Evolutionary conservation across 352 stramenopile genomes (phyloP).

Genomic region (Ochromonadaceae sp.): DNA sequence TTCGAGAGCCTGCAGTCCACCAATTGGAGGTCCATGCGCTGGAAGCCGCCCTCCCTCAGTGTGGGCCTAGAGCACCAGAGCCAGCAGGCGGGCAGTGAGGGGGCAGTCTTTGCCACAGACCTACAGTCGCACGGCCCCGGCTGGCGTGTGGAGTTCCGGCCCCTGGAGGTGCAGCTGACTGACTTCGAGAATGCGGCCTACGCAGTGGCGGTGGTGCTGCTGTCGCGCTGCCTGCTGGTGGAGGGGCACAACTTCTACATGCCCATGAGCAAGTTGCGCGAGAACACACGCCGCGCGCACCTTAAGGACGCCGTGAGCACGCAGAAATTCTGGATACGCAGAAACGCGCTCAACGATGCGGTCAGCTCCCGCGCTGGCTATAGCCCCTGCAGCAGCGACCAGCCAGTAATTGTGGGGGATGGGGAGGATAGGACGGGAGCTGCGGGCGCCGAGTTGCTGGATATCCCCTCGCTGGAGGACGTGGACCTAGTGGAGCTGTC

Average conservation of each 20-base stretch:
- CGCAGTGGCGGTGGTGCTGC: constrained; percentile 91
- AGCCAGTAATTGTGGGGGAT: no score
- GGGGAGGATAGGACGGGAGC: no score
- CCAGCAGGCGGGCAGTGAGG: constrained; percentile 19
- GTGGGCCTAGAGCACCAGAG: constrained; percentile 25
- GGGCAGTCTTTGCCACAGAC: background rate
- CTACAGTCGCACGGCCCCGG: constrained; percentile 18
- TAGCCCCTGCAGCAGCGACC: no score
- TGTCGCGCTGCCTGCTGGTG: constrained; percentile 93
- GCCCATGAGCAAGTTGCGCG: constrained; percentile 89
- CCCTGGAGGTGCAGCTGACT: constrained; percentile 98
- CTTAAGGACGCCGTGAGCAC: constrained; percentile 75
- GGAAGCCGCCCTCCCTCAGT: constrained; percentile 90
- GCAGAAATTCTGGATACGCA: constrained; percentile 94
- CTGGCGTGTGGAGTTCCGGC: constrained; percentile 83
- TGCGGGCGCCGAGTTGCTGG: background rate
- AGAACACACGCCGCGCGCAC: constrained; percentile 97
- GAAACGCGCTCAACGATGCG: constrained; percentile 39
- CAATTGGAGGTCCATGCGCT: constrained; percentile 99
- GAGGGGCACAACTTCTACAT: constrained; percentile 99
- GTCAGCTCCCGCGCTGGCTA: no score
- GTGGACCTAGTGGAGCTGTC: background rate
- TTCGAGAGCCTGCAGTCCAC: constrained; percentile 99
- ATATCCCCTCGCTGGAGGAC: background rate
- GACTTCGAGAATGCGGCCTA: constrained; percentile 99